Conservation (phyloP, 148 eudicot genomes). For the Gaultheria prostrata region DNA sequence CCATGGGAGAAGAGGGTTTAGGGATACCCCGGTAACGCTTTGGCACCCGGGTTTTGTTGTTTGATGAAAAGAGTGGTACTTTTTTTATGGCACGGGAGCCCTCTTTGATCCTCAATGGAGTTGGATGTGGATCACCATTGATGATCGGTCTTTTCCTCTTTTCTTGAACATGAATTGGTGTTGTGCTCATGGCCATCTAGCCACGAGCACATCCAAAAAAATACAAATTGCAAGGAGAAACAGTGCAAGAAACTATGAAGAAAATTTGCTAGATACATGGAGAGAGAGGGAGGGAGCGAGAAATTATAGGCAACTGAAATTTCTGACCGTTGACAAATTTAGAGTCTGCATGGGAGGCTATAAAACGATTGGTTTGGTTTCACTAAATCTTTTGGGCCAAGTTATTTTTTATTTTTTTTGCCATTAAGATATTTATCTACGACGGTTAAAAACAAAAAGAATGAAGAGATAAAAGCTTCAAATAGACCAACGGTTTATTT, state of each 20-base stretch:
- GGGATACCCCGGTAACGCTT: conserved; percentile 30
- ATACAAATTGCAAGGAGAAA: background rate
- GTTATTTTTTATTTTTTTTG: background rate
- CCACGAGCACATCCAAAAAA: background rate
- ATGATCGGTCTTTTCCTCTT: conserved; percentile 19
- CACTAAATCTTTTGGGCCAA: background rate
- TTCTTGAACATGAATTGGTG: background rate
- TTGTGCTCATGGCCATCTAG: conserved; percentile 23
- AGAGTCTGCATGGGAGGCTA: background rate
- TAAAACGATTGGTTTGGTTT: background rate
- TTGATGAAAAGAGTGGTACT: background rate
- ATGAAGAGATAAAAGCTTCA: too few species aligned
- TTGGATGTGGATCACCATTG: conserved; percentile 30
- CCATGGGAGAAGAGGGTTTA: conserved; percentile 40
- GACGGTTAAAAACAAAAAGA: too few species aligned
- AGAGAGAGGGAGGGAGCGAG: background rate
- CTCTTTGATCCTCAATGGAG: conserved; percentile 39
- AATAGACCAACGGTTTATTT: too few species aligned
- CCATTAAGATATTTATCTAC: background rate
- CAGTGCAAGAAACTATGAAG: background rate
- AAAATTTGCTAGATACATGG: background rate
- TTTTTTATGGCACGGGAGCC: conserved; percentile 20
- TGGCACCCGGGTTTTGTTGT: background rate
- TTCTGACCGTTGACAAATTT: background rate
- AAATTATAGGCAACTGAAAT: background rate